Evolutionary conservation across 2,329 filamentous ascomycete species (phyloP), one percentile per base, ranked within the genome.

Genomic region (Aureobasidium sp.): DNA sequence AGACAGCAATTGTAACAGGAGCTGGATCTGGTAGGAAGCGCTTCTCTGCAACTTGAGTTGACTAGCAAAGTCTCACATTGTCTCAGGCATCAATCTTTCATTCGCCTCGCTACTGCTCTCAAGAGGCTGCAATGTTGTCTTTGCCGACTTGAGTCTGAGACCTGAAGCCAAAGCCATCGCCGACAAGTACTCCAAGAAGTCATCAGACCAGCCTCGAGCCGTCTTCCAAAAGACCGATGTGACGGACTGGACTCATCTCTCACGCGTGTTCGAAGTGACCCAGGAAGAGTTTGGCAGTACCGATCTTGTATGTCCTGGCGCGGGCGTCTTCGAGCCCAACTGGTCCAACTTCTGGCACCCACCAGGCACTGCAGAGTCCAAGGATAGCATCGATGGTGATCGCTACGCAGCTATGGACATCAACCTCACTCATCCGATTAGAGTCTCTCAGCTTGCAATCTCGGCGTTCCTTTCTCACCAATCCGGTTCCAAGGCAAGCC

Each of bases 271-370:
- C 57, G 64, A 71, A 27, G 68, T 73, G 11, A 75, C 76, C 3
- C 69, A 73, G 54, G 62, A 65, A 40, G 68, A 74, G 49, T 78
- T 79, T 52, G 74, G 74, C 3, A 62, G 60, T 17, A 60, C 71
- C 3, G 74, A 77, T 53, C 70, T 77, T 38, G 69, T 74, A 6
- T 74, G 73, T 49, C 74, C 74, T 0, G 73, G 74, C 16, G 74
- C 41, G 24, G 74, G 74, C 5, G 64, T 77, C 22, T 77, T 69
- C 63, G 74, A 77, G 50, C 73, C 73, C 0, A 64, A 70, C 50
- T 74, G 68, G 64, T 67, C 63, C 53, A 75, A 74, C 60, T 76
- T 76, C 63, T 76, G 73, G 73, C 66, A 72, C 52, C 73, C 73
- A 0, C 74, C 74, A 0, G 73, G 73, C 11, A 41, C 58, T 0